Base-by-base conservation (phyloP, 2,329 filamentous ascomycete genomes). In the Xylariaceae sp. region DNA sequence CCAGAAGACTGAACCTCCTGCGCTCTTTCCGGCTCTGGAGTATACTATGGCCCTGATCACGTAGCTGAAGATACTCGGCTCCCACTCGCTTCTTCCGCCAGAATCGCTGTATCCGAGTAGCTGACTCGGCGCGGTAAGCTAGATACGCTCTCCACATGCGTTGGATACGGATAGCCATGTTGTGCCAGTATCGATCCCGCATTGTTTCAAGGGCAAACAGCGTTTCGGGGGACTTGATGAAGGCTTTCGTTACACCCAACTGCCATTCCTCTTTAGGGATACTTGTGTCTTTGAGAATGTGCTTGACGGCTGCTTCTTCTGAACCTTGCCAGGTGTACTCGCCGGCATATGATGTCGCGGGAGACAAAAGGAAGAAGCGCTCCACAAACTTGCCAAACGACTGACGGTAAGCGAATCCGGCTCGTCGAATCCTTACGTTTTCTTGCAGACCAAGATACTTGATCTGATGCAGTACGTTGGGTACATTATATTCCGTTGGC, bases 391-490 rank as follows among this genome's bases (percentile, higher is more conserved):
- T 97, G 71, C 97, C 94, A 69, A 96, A 99, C 0, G 91, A 92
- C 71, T 97, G 93, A 73, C 94, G 90, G 70, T 96, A 97, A 2
- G 94, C 94, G 70, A 99, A 99, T 61, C 94, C 94, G 62, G 94
- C 94, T 73, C 94, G 86, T 66, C 94, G 88, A 74, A 99, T 99
- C 51, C 94, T 89, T 47, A 99, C 94, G 81, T 99, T 99, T 76
- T 99, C 94, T 74, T 97, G 93, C n/a, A 99, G 80, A 85, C 94
- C 94, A 11, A 99, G 88, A 70, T 99, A 99, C 73, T 99, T 97
- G 82, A 97, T 91, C 73, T 99, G 94, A 80, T 99, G 94, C 69
- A 97, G 81, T 17, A 99, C 94, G 68, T 97, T 97, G 35, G 87
- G 86, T 17, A 84, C 82, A 68, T 96, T 97, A 75, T 96, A 99